Conservation (phyloP, 2,329 filamentous ascomycete species). For the Epichloe coenophiala region DNA sequence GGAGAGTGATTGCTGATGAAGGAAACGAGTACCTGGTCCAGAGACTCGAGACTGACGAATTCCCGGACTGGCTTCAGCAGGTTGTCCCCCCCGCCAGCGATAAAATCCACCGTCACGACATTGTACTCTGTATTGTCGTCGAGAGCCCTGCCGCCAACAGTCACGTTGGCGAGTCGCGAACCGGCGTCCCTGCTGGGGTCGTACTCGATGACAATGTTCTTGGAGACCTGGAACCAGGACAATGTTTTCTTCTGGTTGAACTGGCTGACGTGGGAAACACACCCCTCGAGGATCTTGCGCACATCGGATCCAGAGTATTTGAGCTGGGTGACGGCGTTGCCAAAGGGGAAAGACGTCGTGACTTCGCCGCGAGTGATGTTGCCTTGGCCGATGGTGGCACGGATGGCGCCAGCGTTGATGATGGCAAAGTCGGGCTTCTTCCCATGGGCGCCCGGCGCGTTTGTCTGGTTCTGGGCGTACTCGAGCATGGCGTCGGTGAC, state of each 20-base stretch:
- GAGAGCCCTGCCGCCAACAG: conserved; percentile 33
- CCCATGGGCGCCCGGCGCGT: conserved; percentile 14
- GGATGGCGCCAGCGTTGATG: conserved; percentile 51
- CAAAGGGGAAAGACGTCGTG: conserved; percentile 51
- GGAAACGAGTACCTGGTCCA: conserved; percentile 38
- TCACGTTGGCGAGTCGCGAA: conserved; percentile 37
- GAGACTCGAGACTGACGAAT: conserved; percentile 34
- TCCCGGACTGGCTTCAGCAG: conserved; percentile 30
- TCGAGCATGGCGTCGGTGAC: conserved; percentile 47
- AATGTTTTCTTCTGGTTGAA: conserved; percentile 38
- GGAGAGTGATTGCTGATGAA: conserved; percentile 37
- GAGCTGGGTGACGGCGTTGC: conserved; percentile 49
- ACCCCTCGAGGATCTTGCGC: conserved; percentile 45
- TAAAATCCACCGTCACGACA: conserved; percentile 48
- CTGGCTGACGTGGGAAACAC: conserved; percentile 40
- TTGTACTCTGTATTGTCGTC: conserved; percentile 34
- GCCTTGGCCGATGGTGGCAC: conserved; percentile 47
- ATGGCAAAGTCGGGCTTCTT: conserved; percentile 38
- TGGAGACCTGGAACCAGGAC: conserved; percentile 48
- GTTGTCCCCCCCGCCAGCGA: conserved; percentile 50
- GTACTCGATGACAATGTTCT: conserved; percentile 41
- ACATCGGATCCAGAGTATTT: conserved; percentile 37
- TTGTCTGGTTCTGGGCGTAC: conserved; percentile 38
- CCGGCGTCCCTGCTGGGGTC: conserved; percentile 36
- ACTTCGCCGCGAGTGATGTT: conserved; percentile 50